Conservation (phyloP, 2,329 filamentous ascomycete species). For the Penicillium sp. region DNA sequence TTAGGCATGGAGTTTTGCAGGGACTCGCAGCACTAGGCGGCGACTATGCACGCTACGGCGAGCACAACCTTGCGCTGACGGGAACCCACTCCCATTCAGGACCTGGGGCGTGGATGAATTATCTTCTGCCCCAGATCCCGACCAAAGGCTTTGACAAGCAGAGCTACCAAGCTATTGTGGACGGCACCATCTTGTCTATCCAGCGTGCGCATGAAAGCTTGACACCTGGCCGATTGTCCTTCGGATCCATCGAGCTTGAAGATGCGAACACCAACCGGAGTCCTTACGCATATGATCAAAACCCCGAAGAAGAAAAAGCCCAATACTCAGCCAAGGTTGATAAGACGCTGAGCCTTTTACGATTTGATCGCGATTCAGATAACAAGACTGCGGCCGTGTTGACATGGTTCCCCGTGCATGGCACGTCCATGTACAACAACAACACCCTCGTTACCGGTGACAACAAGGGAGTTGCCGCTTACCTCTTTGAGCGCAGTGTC, state of each 20-base stretch:
- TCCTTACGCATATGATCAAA: slow-evolving; percentile 81
- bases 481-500: slow-evolving; percentile 73
- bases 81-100: slow-evolving; percentile 93
- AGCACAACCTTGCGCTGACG: slow-evolving; percentile 82
- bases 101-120: slow-evolving; percentile 91
- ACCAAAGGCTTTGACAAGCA: slow-evolving; percentile 81
- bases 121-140: slow-evolving; percentile 86
- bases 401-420: slow-evolving; percentile 90
- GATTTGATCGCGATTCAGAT: slow-evolving; percentile 72
- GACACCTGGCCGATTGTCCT: slow-evolving; percentile 65
- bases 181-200: slow-evolving; percentile 80
- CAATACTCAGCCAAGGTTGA: slow-evolving; percentile 66
- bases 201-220: slow-evolving; percentile 73
- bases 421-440: slow-evolving; percentile 86
- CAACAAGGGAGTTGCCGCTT: slow-evolving; percentile 91
- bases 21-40: slow-evolving; percentile 66
- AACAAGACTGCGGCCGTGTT: slow-evolving; percentile 75
- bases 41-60: slow-evolving; percentile 71
- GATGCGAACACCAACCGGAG: slow-evolving; percentile 88
- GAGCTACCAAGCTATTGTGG: slow-evolving; percentile 84
- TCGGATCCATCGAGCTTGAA: slow-evolving; percentile 66
- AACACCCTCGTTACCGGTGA: slow-evolving; percentile 91
- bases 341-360: slow-evolving; percentile 75
- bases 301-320: slow-evolving; percentile 72
- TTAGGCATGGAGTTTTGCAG: slow-evolving; percentile 82